Conservation (phyloP, 495 filamentous ascomycete genomes). For the Neurospora tetraspora region DNA sequence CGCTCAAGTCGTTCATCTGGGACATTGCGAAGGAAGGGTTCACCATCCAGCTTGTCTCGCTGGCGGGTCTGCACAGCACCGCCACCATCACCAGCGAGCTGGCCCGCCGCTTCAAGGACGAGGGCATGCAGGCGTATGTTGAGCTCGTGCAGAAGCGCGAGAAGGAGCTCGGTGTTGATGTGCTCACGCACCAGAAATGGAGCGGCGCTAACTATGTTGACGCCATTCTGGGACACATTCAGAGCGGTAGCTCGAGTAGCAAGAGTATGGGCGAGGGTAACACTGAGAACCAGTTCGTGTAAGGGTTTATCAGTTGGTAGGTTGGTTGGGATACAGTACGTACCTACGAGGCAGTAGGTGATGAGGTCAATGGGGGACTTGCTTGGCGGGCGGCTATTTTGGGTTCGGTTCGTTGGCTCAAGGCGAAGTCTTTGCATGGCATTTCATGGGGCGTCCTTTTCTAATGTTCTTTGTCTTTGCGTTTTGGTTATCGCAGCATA, state of each 20-base stretch:
- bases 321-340: neutral
- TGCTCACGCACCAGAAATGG: constrained; percentile 98
- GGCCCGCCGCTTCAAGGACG: constrained; percentile 67
- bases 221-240: constrained; percentile 83
- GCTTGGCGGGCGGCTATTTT: neutral
- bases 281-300: constrained; percentile 54
- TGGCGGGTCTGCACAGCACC: constrained; percentile 83
- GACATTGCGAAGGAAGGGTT: constrained; percentile 91
- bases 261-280: constrained; percentile 81
- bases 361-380: neutral
- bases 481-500: neutral
- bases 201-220: constrained; percentile 89
- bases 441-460: neutral
- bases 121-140: constrained; percentile 95
- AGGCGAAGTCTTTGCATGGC: neutral
- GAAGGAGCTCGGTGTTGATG: constrained; percentile 88
- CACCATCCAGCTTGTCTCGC: constrained; percentile 82
- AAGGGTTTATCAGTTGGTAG: neutral
- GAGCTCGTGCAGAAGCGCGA: constrained; percentile 78
- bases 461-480: neutral
- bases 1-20: constrained; percentile 85
- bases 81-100: constrained; percentile 83
- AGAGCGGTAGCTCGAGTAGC: constrained; percentile 76
- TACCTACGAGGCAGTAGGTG: neutral
- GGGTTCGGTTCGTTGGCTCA: neutral